Base-by-base conservation (phyloP, 768 basidiomycete species). In the Lactarius psammicola region DNA sequence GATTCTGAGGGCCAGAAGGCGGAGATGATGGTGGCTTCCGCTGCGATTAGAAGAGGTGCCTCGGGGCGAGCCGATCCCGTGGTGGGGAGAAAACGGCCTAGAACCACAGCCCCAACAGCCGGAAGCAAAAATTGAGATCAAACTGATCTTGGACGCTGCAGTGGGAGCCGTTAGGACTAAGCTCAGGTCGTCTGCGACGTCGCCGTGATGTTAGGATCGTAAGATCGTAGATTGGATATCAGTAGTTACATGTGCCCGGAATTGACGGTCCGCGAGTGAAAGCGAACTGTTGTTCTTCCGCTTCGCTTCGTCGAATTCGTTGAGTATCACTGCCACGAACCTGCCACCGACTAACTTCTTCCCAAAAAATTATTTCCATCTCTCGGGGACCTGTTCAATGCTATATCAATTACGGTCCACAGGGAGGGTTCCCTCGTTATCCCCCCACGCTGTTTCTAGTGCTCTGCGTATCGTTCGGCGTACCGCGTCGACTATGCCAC, bases 401-500 rank as follows among this genome's bases (percentile, higher is more conserved):
- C 2, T 56, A 28, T 38, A 33, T 56, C 54, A 55, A 36, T 8
- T 7, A 13, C 30, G 31, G 7, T 13, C 28, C 33, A 7, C 36
- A 8, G 17, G 30, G 61, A 59, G 42, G 40, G 34, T 66, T 30
- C 46, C 60, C 11, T 23, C 34, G 17, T 26, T 62, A 57, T 34
- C 28, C 31, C 38, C 20, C 7, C 26, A 42, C 23, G 20, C 54
- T 15, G 42, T 8, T 44, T 34, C 51, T 17, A 44, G 28, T 44
- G 34, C 34, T 18, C 33, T 55, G 26, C 46, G 11, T 31, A 2
- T 28, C 18, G n/a, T 30, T 33, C 56, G 38, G 17, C 72, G 71
- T 59, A 11, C 60, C 11, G 59, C 69, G 51, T 75, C 75, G 8
- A 70, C 72, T 1, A 63, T 74, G 30, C 75, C 79, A 18, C 78